phyloP scores from a whole-genome alignment of 768 basidiomycete genomes.

The Kwoniella shandongensis region DNA sequence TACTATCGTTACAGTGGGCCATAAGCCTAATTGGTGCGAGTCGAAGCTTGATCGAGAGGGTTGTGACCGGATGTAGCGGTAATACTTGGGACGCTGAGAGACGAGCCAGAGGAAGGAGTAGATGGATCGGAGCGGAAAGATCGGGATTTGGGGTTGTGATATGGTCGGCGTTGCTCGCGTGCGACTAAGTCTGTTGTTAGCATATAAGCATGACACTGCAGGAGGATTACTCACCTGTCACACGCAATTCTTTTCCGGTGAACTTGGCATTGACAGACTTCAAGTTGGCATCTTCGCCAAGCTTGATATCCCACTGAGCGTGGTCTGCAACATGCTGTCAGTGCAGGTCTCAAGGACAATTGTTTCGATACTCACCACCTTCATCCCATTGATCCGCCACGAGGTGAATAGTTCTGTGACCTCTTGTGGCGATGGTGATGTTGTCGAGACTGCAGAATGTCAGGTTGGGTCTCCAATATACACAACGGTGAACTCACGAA shows the following conservation, averaged over 20 bases:
- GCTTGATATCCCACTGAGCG: conserved; percentile 45
- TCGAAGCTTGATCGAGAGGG: conserved; percentile 10
- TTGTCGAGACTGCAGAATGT: conserved; percentile 39
- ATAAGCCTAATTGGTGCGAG: background rate
- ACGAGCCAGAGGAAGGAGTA: background rate
- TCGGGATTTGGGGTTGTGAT: background rate
- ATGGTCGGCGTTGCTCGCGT: conserved; percentile 13
- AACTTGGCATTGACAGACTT: conserved; percentile 36
- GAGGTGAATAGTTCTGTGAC: conserved; percentile 35
- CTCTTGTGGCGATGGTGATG: conserved; percentile 36
- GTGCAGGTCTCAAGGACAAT: background rate
- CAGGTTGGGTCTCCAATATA: no score
- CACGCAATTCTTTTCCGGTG: conserved; percentile 30
- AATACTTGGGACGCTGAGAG: conserved; percentile 13
- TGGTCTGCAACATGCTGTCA: conserved; percentile 30
- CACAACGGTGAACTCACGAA: conserved; percentile 31
- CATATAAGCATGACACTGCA: no score
- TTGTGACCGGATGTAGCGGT: conserved; percentile 14
- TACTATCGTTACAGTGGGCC: conserved; percentile 3
- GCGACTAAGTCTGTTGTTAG: conserved; percentile 7
- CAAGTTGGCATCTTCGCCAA: conserved; percentile 44
- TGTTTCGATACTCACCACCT: conserved; percentile 25
- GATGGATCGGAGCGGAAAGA: background rate
- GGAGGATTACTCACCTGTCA: conserved; percentile 24
- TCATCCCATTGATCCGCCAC: conserved; percentile 48